A percentile compares a stretch with the other conserved stretches of the same genome.
Evolutionary conservation across 208 protist species (phyloP).

Genomic region (Leishmania major): DNA sequence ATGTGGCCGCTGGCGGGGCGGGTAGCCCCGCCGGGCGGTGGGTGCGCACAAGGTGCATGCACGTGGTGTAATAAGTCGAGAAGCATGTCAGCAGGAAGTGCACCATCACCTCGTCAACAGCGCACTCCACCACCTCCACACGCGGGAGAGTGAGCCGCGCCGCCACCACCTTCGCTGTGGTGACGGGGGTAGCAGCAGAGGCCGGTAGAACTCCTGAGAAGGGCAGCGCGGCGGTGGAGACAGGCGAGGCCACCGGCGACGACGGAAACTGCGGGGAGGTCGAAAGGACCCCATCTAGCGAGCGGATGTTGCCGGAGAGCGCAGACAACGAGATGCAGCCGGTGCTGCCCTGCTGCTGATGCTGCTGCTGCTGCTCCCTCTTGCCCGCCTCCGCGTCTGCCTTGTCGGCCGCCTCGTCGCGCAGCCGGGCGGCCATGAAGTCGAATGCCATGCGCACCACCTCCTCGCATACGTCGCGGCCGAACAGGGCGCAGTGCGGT

Average conservation of each 20-base stretch:
- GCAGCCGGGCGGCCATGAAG: conserved; percentile 30
- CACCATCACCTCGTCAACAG: conserved; percentile 36
- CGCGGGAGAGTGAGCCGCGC: conserved; percentile 13
- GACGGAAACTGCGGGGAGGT: conserved; percentile 6
- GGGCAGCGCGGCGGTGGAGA: background rate
- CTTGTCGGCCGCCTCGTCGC: conserved; percentile 13
- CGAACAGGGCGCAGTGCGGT: conserved; percentile 30
- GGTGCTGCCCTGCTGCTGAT: background rate
- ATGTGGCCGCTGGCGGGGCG: background rate
- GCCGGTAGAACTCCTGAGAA: background rate
- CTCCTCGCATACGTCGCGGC: conserved; percentile 29
- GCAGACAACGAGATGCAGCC: background rate
- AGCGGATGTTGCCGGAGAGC: background rate
- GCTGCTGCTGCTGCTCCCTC: conserved; percentile 6
- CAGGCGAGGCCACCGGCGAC: conserved; percentile 13
- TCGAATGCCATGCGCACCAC: conserved; percentile 25
- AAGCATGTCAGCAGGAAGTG: conserved; percentile 38
- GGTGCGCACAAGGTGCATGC: conserved; percentile 23
- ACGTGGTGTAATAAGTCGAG: conserved; percentile 26
- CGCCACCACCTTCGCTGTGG: background rate
- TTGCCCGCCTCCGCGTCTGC: conserved; percentile 9
- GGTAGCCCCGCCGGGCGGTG: conserved; percentile 7
- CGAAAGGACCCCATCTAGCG: background rate
- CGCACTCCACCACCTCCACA: conserved; percentile 32
- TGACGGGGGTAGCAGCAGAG: background rate